phyloP scores from a whole-genome alignment of 768 basidiomycete species.

The Russula earlei region DNA sequence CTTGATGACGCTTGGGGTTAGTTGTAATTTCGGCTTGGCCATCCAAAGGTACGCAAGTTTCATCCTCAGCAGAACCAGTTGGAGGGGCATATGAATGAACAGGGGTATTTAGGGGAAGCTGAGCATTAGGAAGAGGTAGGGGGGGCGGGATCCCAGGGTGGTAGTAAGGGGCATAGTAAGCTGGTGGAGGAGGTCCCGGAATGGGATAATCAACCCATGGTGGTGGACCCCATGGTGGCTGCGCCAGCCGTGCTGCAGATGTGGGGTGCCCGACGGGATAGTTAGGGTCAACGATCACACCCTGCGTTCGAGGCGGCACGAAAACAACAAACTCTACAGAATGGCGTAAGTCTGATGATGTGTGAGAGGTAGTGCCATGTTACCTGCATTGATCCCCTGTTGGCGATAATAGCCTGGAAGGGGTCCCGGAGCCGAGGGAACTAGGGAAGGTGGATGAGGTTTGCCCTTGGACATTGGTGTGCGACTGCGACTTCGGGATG shows the following conservation, averaged over 20 bases:
- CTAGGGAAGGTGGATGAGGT: conserved; percentile 23
- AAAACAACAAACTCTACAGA: conserved; percentile 10
- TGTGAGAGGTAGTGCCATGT: conserved; percentile 5
- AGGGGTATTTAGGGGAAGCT: background rate
- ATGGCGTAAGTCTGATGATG: background rate
- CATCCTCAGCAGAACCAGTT: background rate
- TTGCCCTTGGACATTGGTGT: conserved; percentile 38
- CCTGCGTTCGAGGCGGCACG: conserved; percentile 27
- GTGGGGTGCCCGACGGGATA: conserved; percentile 42
- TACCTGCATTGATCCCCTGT: conserved; percentile 45
- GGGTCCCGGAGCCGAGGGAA: conserved; percentile 30
- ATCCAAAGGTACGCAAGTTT: background rate
- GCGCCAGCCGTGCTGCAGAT: conserved; percentile 39
- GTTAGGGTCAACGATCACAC: conserved; percentile 35
- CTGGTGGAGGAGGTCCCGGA: conserved; percentile 12
- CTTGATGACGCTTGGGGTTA: conserved; percentile 11
- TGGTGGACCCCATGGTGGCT: conserved; percentile 25
- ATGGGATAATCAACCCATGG: conserved; percentile 29
- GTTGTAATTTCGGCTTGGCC: conserved; percentile 1
- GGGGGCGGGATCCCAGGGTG: conserved; percentile 22
- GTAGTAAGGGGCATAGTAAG: conserved; percentile 17
- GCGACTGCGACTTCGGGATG: conserved; percentile 42
- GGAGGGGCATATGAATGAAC: background rate
- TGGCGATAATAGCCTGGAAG: conserved; percentile 57
- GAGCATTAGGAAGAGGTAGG: conserved; percentile 18